Conservation (phyloP, 164 flowering plant genomes). For the Saururus chinensis region DNA sequence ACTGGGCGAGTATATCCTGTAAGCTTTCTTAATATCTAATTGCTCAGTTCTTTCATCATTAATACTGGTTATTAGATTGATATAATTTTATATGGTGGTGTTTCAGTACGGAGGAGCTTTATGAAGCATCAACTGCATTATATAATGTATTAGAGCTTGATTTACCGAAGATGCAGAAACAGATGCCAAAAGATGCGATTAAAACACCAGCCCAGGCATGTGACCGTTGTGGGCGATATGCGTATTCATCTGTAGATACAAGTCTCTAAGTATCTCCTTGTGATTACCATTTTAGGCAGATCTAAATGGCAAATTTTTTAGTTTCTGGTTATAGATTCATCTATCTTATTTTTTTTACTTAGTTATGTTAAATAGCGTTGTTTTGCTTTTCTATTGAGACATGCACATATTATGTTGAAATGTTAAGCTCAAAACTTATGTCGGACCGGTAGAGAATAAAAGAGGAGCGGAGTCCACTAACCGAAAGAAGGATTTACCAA, state of each 20-base stretch:
- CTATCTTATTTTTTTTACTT: too few relatives aligned
- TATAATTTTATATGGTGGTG: neutral
- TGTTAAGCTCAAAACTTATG: too few relatives aligned
- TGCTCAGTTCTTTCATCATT: neutral
- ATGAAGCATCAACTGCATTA: conserved; percentile 67
- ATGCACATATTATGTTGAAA: too few relatives aligned
- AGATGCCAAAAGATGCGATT: conserved; percentile 31
- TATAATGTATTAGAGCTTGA: conserved; percentile 63
- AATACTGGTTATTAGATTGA: neutral
- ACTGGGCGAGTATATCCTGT: neutral
- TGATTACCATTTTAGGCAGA: neutral
- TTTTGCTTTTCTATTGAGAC: too few relatives aligned
- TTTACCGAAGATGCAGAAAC: conserved; percentile 56
- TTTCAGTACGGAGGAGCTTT: conserved; percentile 71
- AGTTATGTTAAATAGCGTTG: too few relatives aligned
- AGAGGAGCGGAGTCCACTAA: too few relatives aligned
- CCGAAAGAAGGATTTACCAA: too few relatives aligned
- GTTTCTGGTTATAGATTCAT: too few relatives aligned
- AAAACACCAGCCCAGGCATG: neutral
- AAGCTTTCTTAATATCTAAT: neutral
- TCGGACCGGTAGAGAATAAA: too few relatives aligned
- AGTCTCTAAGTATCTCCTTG: neutral
- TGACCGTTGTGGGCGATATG: conserved; percentile 14
- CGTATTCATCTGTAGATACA: conserved; percentile 19
- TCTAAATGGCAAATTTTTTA: too few relatives aligned